phyloP scores from a whole-genome alignment of 306 rosid genomes.

The Erythrophleum fordii region DNA sequence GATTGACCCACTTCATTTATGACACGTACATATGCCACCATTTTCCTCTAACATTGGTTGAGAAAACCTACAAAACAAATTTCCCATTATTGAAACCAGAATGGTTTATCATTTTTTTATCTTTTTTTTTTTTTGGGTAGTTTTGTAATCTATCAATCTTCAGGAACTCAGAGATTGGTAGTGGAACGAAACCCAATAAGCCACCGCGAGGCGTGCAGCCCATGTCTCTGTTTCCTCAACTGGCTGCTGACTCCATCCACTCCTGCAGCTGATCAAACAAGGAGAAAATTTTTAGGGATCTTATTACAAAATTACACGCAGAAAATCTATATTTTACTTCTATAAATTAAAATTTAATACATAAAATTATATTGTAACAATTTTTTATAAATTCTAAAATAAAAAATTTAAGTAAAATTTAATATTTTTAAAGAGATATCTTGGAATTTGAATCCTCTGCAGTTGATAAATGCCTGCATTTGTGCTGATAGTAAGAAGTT shows the following conservation, averaged over 20 bases:
- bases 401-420: too few species aligned
- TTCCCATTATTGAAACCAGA: neutral
- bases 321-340: too few species aligned
- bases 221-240: conserved; percentile 42
- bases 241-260: conserved; percentile 48
- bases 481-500: too few species aligned
- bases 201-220: conserved; percentile 47
- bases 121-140: neutral
- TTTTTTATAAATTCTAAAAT: too few species aligned
- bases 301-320: neutral
- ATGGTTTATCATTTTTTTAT: too few species aligned
- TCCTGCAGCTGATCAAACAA: neutral
- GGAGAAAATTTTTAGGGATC: neutral
- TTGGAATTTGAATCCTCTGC: too few species aligned
- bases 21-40: conserved; percentile 37
- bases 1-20: conserved; percentile 37
- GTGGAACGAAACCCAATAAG: conserved; percentile 46
- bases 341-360: too few species aligned
- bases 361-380: too few species aligned
- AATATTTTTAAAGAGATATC: too few species aligned
- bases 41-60: conserved; percentile 29
- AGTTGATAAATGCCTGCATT: too few species aligned
- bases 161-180: neutral
- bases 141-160: conserved; percentile 23
- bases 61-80: conserved; percentile 15